These are phyloP conservation scores for Podaxis rugospora DNA, from an alignment of 768 basidiomycete species.

Conservation along the genomic window DNA sequence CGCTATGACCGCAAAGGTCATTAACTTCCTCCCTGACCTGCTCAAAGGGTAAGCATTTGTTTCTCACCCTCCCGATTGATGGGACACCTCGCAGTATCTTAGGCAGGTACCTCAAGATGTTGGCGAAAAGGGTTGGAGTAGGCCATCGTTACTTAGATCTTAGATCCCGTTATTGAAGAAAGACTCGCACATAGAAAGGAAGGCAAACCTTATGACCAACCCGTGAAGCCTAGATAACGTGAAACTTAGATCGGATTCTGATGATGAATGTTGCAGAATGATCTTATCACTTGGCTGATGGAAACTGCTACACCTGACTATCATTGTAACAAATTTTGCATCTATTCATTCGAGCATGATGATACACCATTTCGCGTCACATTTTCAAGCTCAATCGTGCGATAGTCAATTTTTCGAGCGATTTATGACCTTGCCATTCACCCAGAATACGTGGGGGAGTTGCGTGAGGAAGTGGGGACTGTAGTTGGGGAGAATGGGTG, in stretches of 20 bases:
- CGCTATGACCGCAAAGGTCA: conserved; percentile 21
- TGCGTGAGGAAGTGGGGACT: conserved; percentile 40
- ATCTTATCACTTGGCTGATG: conserved; percentile 35
- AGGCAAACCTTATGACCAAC: conserved; percentile 8
- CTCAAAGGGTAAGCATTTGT: conserved; percentile 36
- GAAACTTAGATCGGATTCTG: not conserved
- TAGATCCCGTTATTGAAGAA: conserved; percentile 13
- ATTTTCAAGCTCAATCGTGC: not conserved
- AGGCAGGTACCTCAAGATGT: conserved; percentile 19
- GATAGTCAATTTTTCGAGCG: conserved; percentile 29
- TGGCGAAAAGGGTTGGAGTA: conserved; percentile 17
- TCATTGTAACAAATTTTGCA: conserved; percentile 32
- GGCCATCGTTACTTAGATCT: conserved; percentile 19
- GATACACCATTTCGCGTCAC: not conserved
- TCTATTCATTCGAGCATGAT: conserved; percentile 38
- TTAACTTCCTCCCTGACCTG: conserved; percentile 33
- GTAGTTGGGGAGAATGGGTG: conserved; percentile 30
- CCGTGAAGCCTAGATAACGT: not conserved
- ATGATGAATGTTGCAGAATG: conserved; percentile 15
- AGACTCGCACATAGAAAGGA: not conserved
- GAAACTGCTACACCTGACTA: conserved; percentile 25
- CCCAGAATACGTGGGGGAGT: conserved; percentile 26
- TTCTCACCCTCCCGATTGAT: not conserved
- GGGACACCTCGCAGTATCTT: conserved; percentile 14
- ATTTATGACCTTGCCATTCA: conserved; percentile 32